These are phyloP conservation scores for Lophiotrema nucula DNA, from an alignment of 495 filamentous ascomycete genomes.

Conservation along the genomic window DNA sequence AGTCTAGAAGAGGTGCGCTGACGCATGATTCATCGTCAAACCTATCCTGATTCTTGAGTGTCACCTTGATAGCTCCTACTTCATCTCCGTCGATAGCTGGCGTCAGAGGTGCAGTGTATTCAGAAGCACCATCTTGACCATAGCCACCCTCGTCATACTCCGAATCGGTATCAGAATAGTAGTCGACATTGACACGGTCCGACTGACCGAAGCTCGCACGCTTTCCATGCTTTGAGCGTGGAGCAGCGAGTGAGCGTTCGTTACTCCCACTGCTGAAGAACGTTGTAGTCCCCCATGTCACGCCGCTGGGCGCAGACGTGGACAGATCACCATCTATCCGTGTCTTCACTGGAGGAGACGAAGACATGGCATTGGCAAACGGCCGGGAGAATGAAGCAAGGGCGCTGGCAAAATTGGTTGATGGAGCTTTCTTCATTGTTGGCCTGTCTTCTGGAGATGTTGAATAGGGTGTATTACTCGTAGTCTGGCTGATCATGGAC, in stretches of 20 bases:
- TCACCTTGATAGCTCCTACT: constrained; percentile 51
- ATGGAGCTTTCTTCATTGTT: constrained; percentile 40
- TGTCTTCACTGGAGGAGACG: constrained; percentile 60
- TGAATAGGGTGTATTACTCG: constrained; percentile 56
- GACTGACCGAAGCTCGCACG: constrained; percentile 28
- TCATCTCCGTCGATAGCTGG: constrained; percentile 6
- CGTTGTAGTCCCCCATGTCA: constrained; percentile 66
- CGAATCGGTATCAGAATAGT: constrained; percentile 32
- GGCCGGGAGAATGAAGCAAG: constrained; percentile 71
- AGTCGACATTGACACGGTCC: constrained; percentile 18
- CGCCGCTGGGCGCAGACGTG: constrained; percentile 55
- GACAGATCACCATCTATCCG: constrained; percentile 65
- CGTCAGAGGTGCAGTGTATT: constrained; percentile 35
- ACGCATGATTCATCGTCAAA: constrained; percentile 78
- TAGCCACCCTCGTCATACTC: constrained; percentile 15
- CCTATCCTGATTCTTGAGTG: constrained; percentile 69
- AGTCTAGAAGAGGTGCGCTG: constrained; percentile 67
- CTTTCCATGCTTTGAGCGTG: constrained; percentile 22
- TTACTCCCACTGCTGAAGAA: constrained; percentile 49
- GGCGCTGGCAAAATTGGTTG: constrained; percentile 60
- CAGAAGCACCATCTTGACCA: constrained; percentile 45
- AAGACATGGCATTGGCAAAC: constrained; percentile 66
- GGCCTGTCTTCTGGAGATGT: constrained; percentile 65
- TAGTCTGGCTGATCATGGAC: constrained; percentile 28
- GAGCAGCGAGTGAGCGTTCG: background rate